A percentile compares a stretch with the other conserved stretches of the same genome.
These are phyloP conservation scores for Hypoxylon sp. DNA, from an alignment of 2,329 filamentous ascomycete species.

Conservation along the genomic window DNA sequence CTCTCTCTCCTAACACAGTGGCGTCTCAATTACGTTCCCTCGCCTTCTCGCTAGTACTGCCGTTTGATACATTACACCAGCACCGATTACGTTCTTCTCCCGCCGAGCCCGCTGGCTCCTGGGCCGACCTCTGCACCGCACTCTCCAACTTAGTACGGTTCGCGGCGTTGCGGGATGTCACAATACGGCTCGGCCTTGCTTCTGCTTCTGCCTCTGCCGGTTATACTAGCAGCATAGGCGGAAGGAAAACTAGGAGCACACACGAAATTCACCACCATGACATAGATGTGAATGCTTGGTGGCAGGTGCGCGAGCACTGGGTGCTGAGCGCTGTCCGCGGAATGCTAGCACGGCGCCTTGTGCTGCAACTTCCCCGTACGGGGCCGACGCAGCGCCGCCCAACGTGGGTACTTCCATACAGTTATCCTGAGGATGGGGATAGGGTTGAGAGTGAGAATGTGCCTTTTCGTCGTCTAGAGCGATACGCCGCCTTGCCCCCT, in stretches of 20 bases:
- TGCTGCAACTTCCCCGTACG: slow-evolving; percentile 40
- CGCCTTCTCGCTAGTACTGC: slow-evolving; percentile 42
- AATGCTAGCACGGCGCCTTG: slow-evolving; percentile 39
- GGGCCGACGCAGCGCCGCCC: slow-evolving; percentile 33
- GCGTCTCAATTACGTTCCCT: slow-evolving; percentile 36
- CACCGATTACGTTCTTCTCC: slow-evolving; percentile 13
- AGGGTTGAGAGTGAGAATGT: slow-evolving; percentile 17
- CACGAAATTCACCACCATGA: not conserved
- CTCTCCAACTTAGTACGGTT: slow-evolving; percentile 47
- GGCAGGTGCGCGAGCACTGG: slow-evolving; percentile 49
- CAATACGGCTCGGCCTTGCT: slow-evolving; percentile 43
- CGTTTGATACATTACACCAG: slow-evolving; percentile 43
- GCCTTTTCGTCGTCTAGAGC: slow-evolving; percentile 29
- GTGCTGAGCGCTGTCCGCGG: slow-evolving; percentile 42
- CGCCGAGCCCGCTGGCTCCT: slow-evolving; percentile 17
- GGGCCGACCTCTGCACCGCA: slow-evolving; percentile 43
- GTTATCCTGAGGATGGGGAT: slow-evolving; percentile 36
- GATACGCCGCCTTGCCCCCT: slow-evolving; percentile 32
- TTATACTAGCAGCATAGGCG: not conserved
- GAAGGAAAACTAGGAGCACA: not conserved
- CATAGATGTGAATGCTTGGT: slow-evolving; percentile 39
- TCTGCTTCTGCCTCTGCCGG: not conserved
- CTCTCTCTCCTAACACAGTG: slow-evolving; percentile 23
- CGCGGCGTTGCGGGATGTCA: slow-evolving; percentile 35
- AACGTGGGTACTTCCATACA: slow-evolving; percentile 35